A percentile compares a stretch with the other conserved stretches of the same genome.
Evolutionary conservation across 495 filamentous ascomycete genomes (phyloP).

Genomic region (Tuber microsphaerosporum): DNA sequence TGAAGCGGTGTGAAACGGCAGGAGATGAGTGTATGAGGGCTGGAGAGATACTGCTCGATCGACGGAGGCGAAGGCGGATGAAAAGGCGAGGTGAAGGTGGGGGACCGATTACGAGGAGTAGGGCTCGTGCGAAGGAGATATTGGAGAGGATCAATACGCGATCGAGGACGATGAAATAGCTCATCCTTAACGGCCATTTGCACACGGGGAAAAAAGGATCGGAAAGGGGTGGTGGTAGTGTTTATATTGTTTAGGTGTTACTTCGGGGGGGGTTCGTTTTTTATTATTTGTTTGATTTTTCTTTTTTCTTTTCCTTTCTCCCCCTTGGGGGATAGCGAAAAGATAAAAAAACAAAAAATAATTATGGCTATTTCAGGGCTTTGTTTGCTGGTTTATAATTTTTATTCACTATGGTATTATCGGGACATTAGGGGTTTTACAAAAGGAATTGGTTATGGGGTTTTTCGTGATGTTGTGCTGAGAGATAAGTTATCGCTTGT

Average conservation of each 20-base stretch:
- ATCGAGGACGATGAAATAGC: background rate
- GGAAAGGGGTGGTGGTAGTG: background rate
- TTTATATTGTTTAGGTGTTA: slow-evolving; percentile 5
- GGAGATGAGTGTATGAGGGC: background rate
- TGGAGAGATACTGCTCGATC: background rate
- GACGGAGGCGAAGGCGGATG: background rate
- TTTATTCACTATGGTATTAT: background rate
- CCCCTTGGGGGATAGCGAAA: background rate
- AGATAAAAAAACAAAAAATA: background rate
- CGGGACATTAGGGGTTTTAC: background rate
- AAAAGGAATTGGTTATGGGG: background rate
- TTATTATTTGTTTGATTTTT: background rate
- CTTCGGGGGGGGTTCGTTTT: background rate
- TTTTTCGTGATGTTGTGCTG: background rate
- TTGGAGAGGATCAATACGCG: background rate
- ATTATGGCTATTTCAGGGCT: background rate
- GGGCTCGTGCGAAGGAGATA: slow-evolving; percentile 1
- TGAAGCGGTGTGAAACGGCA: slow-evolving; percentile 2
- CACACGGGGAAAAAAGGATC: background rate
- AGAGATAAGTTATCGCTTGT: background rate
- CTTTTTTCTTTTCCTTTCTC: background rate
- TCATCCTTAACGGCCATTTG: background rate
- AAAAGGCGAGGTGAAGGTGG: background rate
- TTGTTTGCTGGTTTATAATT: background rate
- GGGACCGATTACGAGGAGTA: background rate